Percentiles rank a stretch among this genome's conserved stretches.
Conservation (phyloP, 257 asterid genomes). For the Scutellaria baicalensis region DNA sequence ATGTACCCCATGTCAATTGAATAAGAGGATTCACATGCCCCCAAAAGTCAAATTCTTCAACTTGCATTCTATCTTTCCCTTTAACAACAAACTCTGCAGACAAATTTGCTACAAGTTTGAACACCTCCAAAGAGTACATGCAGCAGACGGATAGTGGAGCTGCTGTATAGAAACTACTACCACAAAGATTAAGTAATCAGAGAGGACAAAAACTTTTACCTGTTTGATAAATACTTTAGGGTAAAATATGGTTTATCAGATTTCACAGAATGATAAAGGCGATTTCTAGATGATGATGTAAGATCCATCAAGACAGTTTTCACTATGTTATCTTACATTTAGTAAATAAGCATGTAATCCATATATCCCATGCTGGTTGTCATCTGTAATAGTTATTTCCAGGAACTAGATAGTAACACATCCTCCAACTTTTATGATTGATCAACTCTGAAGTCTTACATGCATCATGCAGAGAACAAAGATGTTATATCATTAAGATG, state of each 20-base stretch:
- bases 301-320: neutral
- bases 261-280: neutral
- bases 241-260: neutral
- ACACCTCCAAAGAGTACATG: slow-evolving; percentile 45
- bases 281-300: neutral
- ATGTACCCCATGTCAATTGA: slow-evolving; percentile 60
- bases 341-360: neutral
- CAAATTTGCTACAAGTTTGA: slow-evolving; percentile 32
- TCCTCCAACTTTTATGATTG: neutral
- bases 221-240: neutral
- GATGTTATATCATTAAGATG: neutral
- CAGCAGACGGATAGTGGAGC: slow-evolving; percentile 88
- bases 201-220: neutral
- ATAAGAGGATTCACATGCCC: slow-evolving; percentile 51
- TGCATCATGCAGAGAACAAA: neutral
- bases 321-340: neutral
- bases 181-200: slow-evolving; percentile 23
- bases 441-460: neutral
- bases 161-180: slow-evolving; percentile 67
- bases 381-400: neutral
- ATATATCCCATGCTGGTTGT: neutral
- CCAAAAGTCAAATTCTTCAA: slow-evolving; percentile 35
- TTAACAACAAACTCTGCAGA: slow-evolving; percentile 47
- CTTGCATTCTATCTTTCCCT: slow-evolving; percentile 58
- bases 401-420: neutral